These are phyloP conservation scores for Stephania japonica DNA, from an alignment of 164 flowering plant species.

Conservation along the genomic window DNA sequence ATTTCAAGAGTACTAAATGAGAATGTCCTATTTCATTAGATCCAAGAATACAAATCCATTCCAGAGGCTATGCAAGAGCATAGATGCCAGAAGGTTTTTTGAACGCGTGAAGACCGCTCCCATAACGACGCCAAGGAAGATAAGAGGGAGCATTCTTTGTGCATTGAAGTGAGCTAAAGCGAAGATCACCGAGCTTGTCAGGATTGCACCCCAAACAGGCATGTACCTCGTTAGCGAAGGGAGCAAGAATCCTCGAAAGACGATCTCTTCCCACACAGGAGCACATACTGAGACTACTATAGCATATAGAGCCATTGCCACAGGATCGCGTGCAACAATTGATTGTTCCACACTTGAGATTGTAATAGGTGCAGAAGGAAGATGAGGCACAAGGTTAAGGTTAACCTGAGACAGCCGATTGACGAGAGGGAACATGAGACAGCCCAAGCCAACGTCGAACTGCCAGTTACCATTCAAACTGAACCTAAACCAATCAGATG, in stretches of 20 bases:
- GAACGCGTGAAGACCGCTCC: slow-evolving; percentile 75
- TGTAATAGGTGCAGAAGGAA: slow-evolving; percentile 67
- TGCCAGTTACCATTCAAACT: slow-evolving; percentile 77
- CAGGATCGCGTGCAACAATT: slow-evolving; percentile 84
- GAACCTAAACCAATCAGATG: slow-evolving; percentile 81
- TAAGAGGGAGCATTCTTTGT: slow-evolving; percentile 86
- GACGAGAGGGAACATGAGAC: slow-evolving; percentile 92
- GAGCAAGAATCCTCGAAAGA: slow-evolving; percentile 89
- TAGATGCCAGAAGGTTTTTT: slow-evolving; percentile 74
- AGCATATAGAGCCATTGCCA: slow-evolving; percentile 89
- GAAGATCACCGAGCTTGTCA: slow-evolving; percentile 78
- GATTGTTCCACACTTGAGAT: slow-evolving; percentile 92
- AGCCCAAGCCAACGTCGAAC: slow-evolving; percentile 72
- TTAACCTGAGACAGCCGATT: slow-evolving; percentile 85
- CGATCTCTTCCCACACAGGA: slow-evolving; percentile 94
- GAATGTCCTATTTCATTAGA: slow-evolving; percentile 55
- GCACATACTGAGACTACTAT: slow-evolving; percentile 87
- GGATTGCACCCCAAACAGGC: slow-evolving; percentile 92
- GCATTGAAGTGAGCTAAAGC: slow-evolving; percentile 92
- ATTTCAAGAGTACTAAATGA: slow-evolving; percentile 1
- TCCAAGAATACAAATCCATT: slow-evolving; percentile 88
- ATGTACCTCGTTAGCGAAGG: slow-evolving; percentile 91
- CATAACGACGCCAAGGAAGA: slow-evolving; percentile 87
- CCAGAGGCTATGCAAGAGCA: slow-evolving; percentile 95
- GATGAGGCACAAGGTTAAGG: slow-evolving; percentile 62